Percentiles rank a stretch among this genome's conserved stretches.
Evolutionary conservation across 208 protist genomes (phyloP).

Genomic region (Wallacemonas rigidus): DNA sequence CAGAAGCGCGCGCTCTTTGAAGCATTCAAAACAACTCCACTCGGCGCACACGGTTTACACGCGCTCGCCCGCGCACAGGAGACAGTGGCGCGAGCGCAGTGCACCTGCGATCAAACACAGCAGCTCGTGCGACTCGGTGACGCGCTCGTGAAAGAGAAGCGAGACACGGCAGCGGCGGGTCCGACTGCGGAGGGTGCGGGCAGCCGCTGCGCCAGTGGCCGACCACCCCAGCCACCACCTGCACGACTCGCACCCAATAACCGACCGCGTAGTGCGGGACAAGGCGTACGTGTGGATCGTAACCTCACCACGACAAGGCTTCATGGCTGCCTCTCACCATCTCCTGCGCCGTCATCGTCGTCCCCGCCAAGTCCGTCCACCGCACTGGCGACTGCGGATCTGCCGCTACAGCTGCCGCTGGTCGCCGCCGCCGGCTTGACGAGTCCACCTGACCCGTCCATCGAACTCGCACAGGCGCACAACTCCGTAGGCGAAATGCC

Average conservation of each 20-base stretch:
- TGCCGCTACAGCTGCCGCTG: not conserved
- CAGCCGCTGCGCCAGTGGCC: no score
- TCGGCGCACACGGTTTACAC: conserved; percentile 25
- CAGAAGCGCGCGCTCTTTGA: conserved; percentile 57
- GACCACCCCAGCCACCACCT: no score
- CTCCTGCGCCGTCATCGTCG: not conserved
- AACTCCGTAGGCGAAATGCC: no score
- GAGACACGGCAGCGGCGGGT: not conserved
- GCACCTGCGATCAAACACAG: conserved; percentile 35
- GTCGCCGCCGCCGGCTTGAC: not conserved
- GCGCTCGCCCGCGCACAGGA: conserved; percentile 29
- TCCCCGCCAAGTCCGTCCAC: not conserved
- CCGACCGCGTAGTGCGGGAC: not conserved
- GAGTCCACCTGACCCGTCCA: not conserved
- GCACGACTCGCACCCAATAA: not conserved
- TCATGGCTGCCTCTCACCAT: not conserved
- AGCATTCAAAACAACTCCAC: conserved; percentile 54
- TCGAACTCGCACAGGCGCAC: not conserved
- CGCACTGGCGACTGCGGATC: not conserved
- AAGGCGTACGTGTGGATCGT: not conserved
- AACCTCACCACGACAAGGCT: not conserved
- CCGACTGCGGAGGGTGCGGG: no score
- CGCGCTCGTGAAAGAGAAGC: not conserved
- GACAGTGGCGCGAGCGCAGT: conserved; percentile 22
- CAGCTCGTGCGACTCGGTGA: not conserved